phyloP scores from a whole-genome alignment of 805 yeast species.

The Zygosaccharomyces rouxii region DNA sequence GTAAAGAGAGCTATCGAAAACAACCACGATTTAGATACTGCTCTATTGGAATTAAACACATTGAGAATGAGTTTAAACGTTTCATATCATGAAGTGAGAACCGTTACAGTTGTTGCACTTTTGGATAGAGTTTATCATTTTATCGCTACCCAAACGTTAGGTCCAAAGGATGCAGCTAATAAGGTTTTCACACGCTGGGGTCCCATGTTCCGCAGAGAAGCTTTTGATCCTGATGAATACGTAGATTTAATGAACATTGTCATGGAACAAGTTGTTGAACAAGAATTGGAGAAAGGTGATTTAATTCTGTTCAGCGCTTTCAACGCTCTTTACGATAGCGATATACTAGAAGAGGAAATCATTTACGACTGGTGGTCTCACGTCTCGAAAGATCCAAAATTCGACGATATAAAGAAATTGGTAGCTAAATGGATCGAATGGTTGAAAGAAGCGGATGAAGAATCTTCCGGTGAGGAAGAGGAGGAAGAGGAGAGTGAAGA shows the following conservation, averaged over 20 bases:
- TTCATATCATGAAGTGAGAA: slow-evolving; percentile 85
- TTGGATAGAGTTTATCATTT: slow-evolving; percentile 65
- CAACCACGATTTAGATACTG: slow-evolving; percentile 90
- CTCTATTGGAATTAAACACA: slow-evolving; percentile 86
- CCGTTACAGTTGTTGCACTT: slow-evolving; percentile 73
- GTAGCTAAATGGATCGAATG: slow-evolving; percentile 79
- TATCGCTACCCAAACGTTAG: slow-evolving; percentile 70
- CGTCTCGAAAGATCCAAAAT: slow-evolving; percentile 38
- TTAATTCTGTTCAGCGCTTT: slow-evolving; percentile 39
- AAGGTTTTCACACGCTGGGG: slow-evolving; percentile 83
- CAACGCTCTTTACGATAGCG: slow-evolving; percentile 69
- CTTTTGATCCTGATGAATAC: slow-evolving; percentile 75
- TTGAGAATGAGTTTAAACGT: slow-evolving; percentile 97
- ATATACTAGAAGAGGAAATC: slow-evolving; percentile 75
- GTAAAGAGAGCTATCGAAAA: slow-evolving; percentile 88
- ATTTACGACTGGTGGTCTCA: slow-evolving; percentile 78
- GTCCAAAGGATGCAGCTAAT: slow-evolving; percentile 67
- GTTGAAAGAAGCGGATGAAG: slow-evolving; percentile 76
- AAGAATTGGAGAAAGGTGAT: slow-evolving; percentile 35
- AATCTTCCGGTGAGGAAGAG: slow-evolving; percentile 49
- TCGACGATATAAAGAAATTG: slow-evolving; percentile 48
- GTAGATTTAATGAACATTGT: slow-evolving; percentile 57
- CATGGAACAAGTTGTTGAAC: slow-evolving; percentile 33
- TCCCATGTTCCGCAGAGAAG: slow-evolving; percentile 74
- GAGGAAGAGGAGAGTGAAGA: slow-evolving; percentile 37